Conservation (phyloP, 2,329 filamentous ascomycete species). For the Trichoderma cornu-damae region DNA sequence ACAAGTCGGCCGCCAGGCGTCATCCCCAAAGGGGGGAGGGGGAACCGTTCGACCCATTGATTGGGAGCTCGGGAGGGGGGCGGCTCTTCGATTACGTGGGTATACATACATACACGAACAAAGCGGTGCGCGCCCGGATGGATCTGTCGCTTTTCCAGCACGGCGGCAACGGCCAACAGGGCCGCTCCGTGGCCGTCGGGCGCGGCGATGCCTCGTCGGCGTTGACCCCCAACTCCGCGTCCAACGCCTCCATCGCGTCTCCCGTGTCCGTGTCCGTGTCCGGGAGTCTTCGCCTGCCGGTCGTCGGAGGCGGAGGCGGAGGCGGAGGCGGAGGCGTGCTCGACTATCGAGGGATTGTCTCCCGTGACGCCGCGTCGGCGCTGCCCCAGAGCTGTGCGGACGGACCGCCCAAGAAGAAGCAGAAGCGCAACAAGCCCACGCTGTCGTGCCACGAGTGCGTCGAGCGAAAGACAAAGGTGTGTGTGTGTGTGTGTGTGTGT, state of each 20-base stretch:
- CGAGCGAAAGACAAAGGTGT: slow-evolving; percentile 73
- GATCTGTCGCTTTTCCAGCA: slow-evolving; percentile 28
- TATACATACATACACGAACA: neutral
- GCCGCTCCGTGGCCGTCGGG: neutral
- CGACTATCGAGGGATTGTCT: slow-evolving; percentile 9
- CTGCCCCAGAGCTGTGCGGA: slow-evolving; percentile 27
- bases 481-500: neutral
- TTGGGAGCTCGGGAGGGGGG: slow-evolving; percentile 6
- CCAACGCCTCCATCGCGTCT: slow-evolving; percentile 25
- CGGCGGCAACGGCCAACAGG: slow-evolving; percentile 11
- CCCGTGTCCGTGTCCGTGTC: slow-evolving; percentile 20
- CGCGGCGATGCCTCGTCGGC: slow-evolving; percentile 20
- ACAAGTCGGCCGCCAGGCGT: neutral
- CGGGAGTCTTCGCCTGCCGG: slow-evolving; percentile 23
- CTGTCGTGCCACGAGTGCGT: slow-evolving; percentile 75
- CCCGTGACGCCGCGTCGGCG: slow-evolving; percentile 22
- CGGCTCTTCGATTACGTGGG: slow-evolving; percentile 3
- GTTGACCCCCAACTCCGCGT: slow-evolving; percentile 28
- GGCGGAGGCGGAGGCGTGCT: slow-evolving; percentile 10
- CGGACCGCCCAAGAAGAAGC: slow-evolving; percentile 59
- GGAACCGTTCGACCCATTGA: neutral
- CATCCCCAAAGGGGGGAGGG: slow-evolving; percentile 1
- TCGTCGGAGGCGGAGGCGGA: slow-evolving; percentile 3
- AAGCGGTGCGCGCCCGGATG: slow-evolving; percentile 16
- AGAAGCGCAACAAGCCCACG: slow-evolving; percentile 80